These are phyloP conservation scores for Pseudogymnoascus sp. DNA, from an alignment of 2,329 filamentous ascomycete genomes.

Conservation along the genomic window DNA sequence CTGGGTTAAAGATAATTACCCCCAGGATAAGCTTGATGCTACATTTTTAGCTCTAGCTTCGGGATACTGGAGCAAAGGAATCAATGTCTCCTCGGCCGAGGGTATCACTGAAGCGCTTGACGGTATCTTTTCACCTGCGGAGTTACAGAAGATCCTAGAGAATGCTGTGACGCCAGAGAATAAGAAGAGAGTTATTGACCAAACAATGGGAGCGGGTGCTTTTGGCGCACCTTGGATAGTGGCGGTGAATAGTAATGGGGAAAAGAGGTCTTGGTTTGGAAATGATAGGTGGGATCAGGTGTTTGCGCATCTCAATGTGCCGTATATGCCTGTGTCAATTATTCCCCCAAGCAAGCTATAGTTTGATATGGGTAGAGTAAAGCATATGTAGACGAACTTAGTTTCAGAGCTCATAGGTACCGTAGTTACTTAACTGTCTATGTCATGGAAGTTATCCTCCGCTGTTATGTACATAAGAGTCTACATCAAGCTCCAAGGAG, in stretches of 20 bases:
- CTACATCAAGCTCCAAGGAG: not conserved
- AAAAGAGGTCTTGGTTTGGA: constrained; percentile 19
- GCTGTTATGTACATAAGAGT: not conserved
- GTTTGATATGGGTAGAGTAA: not conserved
- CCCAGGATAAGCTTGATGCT: constrained; percentile 15
- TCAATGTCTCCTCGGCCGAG: constrained; percentile 16
- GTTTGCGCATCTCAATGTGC: constrained; percentile 17
- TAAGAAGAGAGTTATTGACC: constrained; percentile 18
- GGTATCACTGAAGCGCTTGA: constrained; percentile 16
- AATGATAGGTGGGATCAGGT: constrained; percentile 23
- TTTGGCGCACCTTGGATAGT: constrained; percentile 22
- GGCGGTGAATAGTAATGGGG: constrained; percentile 13
- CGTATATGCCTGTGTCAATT: constrained; percentile 17
- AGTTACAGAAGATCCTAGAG: constrained; percentile 17
- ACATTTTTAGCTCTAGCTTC: constrained; percentile 17
- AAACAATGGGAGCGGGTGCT: constrained; percentile 15
- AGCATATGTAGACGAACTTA: not conserved
- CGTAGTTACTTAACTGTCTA: not conserved
- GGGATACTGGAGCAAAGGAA: constrained; percentile 18
- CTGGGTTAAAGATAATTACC: constrained; percentile 16
- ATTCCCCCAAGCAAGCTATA: constrained; percentile 7
- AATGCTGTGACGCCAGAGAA: constrained; percentile 18
- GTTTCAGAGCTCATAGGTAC: not conserved
- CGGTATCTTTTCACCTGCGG: constrained; percentile 13
- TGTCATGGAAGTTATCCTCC: not conserved